phyloP scores from a whole-genome alignment of 208 protist genomes.

The Crithidia sp. region DNA sequence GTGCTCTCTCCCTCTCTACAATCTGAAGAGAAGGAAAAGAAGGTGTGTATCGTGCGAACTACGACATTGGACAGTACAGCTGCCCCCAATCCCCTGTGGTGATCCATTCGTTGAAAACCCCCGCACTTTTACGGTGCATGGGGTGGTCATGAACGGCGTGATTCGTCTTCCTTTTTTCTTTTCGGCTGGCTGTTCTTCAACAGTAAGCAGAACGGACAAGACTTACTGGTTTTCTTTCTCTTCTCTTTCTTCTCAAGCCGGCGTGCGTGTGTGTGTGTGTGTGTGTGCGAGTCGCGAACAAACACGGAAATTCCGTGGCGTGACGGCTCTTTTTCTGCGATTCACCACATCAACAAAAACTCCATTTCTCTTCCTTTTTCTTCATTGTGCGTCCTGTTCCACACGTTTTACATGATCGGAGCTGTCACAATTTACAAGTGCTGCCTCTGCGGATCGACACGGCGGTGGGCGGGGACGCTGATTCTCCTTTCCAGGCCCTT shows the following conservation, averaged over 20 bases:
- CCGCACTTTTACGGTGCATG: too few relatives aligned
- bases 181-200: background rate
- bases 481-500: constrained; percentile 9
- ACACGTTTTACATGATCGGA: constrained; percentile 1
- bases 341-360: constrained; percentile 19
- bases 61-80: constrained; percentile 8
- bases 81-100: constrained; percentile 5
- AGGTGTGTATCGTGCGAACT: background rate
- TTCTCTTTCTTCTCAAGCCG: background rate
- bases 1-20: background rate
- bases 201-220: constrained; percentile 4
- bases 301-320: background rate
- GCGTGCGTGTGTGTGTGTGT: constrained; percentile 16
- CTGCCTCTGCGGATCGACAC: constrained; percentile 4
- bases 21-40: background rate
- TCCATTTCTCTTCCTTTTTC: constrained; percentile 1
- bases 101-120: background rate
- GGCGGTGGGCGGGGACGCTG: constrained; percentile 5
- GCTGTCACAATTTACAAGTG: constrained; percentile 1
- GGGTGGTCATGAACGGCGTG: background rate
- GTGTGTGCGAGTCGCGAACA: background rate
- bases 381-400: constrained; percentile 6
- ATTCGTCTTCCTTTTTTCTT: background rate
- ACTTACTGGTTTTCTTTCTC: background rate
- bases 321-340: constrained; percentile 5